Conservation (phyloP, 768 basidiomycete species). For the Infundibulicybe gibba region DNA sequence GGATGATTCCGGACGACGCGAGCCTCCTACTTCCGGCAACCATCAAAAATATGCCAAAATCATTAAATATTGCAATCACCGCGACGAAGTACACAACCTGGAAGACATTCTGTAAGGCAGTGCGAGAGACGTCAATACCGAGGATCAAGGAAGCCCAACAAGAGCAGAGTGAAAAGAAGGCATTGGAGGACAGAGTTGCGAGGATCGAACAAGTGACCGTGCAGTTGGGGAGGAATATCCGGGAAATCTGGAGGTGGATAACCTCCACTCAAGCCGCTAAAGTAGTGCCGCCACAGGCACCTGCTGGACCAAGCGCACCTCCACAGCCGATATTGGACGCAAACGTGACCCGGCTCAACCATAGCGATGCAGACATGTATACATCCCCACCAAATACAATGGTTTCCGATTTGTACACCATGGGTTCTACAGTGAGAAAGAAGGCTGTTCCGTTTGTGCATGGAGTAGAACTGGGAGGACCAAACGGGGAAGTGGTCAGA, state of each 20-base stretch:
- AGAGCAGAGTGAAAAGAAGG: not conserved
- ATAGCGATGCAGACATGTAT: too few relatives aligned
- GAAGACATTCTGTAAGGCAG: not conserved
- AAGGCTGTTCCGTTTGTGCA: slow-evolving; percentile 2
- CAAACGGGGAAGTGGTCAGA: slow-evolving; percentile 8
- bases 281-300: too few relatives aligned
- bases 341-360: slow-evolving; percentile 24
- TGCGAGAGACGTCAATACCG: not conserved
- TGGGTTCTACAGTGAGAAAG: too few relatives aligned
- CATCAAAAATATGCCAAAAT: slow-evolving; percentile 2
- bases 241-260: too few relatives aligned
- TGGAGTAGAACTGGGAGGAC: slow-evolving; percentile 7
- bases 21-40: not conserved
- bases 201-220: too few relatives aligned
- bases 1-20: slow-evolving; percentile 1
- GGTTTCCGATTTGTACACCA: too few relatives aligned
- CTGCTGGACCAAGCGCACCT: not conserved
- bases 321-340: slow-evolving; percentile 6
- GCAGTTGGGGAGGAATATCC: too few relatives aligned
- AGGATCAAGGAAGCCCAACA: not conserved
- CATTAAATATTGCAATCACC: too few relatives aligned
- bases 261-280: too few relatives aligned
- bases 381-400: too few relatives aligned
- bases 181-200: too few relatives aligned
- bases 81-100: not conserved